Evolutionary conservation across 2,329 filamentous ascomycete species (phyloP).

Genomic region (Diaporthe destruens): DNA sequence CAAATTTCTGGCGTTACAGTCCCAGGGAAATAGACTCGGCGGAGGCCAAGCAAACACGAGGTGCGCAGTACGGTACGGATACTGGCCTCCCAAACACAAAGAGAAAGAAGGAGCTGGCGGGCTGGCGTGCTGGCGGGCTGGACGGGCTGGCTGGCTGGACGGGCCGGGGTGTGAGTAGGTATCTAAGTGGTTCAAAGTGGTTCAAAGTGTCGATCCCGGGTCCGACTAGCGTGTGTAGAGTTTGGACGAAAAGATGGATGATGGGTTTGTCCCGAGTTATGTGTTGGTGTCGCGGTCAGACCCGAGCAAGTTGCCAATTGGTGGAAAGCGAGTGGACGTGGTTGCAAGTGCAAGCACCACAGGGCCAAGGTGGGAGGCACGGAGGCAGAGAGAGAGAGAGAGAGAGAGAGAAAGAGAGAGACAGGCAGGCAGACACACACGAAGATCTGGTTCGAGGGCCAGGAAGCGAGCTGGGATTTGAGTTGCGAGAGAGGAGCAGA

Average conservation of each 20-base stretch:
- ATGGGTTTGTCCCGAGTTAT: constrained; percentile 26
- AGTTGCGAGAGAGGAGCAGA: constrained; percentile 4
- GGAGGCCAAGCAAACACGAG: constrained; percentile 16
- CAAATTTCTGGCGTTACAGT: constrained; percentile 18
- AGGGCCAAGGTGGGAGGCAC: background rate
- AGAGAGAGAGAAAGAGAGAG: background rate
- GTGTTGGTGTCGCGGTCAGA: constrained; percentile 32
- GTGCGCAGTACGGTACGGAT: too few species aligned
- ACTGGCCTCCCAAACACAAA: constrained; percentile 3
- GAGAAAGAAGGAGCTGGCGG: constrained; percentile 19
- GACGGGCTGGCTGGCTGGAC: constrained; percentile 12
- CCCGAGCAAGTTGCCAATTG: constrained; percentile 16
- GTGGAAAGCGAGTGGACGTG: constrained; percentile 37
- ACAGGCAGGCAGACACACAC: constrained; percentile 5
- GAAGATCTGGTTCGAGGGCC: constrained; percentile 18
- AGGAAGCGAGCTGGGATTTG: constrained; percentile 29
- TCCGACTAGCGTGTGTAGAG: background rate
- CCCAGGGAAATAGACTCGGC: constrained; percentile 12
- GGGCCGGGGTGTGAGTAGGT: constrained; percentile 17
- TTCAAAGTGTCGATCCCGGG: constrained; percentile 27
- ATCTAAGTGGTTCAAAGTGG: constrained; percentile 9
- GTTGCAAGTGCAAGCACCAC: constrained; percentile 20
- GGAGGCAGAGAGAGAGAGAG: background rate
- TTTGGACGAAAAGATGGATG: constrained; percentile 12
- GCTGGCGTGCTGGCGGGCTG: constrained; percentile 17